Conservation (phyloP, 106 monocot genomes). For the Alisma plantagoaquatica region DNA sequence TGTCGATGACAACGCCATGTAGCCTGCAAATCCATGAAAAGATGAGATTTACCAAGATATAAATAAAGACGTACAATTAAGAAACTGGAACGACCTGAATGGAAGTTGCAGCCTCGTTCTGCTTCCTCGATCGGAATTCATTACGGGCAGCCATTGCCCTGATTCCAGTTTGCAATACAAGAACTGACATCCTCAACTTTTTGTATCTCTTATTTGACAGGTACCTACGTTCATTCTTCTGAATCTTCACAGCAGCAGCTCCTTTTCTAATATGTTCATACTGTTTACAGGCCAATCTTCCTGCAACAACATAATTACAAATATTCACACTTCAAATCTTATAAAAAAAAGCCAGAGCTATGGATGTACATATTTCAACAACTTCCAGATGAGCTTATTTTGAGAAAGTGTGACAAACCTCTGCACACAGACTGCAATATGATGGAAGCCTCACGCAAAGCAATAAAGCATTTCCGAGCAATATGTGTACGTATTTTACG, state of each 20-base stretch:
- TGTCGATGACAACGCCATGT: conserved; percentile 62
- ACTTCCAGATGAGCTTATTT: too few relatives aligned
- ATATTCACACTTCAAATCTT: conserved; percentile 1
- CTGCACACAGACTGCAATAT: conserved; percentile 70
- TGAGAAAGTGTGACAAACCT: too few relatives aligned
- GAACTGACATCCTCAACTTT: conserved; percentile 38
- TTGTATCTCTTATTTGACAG: conserved; percentile 56
- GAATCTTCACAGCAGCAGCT: conserved; percentile 77
- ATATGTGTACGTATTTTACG: conserved; percentile 78
- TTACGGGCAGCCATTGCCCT: conserved; percentile 79
- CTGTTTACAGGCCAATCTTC: conserved; percentile 70
- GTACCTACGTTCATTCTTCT: conserved; percentile 59
- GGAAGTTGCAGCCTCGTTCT: conserved; percentile 50
- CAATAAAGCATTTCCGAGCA: conserved; percentile 62
- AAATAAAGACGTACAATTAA: neutral
- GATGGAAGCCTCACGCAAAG: conserved; percentile 56
- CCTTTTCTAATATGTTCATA: conserved; percentile 61
- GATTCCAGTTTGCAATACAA: conserved; percentile 72
- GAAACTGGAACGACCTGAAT: conserved; percentile 50
- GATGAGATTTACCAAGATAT: neutral
- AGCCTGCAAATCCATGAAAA: conserved; percentile 30
- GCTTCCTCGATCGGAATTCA: conserved; percentile 56
- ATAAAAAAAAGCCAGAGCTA: too few relatives aligned
- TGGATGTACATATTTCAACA: too few relatives aligned
- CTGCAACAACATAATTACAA: conserved; percentile 25